Evolutionary conservation across 768 basidiomycete genomes (phyloP).

Genomic region (Termitomyces sp.): DNA sequence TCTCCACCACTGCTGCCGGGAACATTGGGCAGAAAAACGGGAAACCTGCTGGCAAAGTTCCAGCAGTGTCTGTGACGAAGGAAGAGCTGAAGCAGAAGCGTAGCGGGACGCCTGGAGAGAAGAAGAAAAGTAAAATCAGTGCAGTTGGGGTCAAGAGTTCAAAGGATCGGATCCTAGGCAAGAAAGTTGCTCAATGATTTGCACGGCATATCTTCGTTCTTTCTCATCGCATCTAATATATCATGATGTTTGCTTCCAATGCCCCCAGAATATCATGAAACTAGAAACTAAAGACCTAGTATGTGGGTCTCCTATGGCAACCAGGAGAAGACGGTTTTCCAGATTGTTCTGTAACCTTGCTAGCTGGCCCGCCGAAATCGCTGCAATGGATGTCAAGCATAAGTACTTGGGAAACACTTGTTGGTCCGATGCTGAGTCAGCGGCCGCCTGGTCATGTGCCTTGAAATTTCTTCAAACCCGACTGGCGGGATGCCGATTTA

Average conservation of each 20-base stretch:
- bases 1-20: too few species aligned
- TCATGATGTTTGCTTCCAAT: too few species aligned
- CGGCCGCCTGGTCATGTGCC: neutral
- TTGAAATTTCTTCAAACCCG: too few species aligned
- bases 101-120: constrained; percentile 36
- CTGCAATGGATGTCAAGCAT: too few species aligned
- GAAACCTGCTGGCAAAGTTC: neutral
- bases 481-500: neutral
- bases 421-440: neutral
- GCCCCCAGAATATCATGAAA: neutral
- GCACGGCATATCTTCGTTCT: neutral
- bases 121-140: constrained; percentile 49
- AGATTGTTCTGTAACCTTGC: neutral
- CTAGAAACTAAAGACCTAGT: neutral
- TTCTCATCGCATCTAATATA: neutral
- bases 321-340: neutral
- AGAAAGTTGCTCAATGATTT: constrained; percentile 36
- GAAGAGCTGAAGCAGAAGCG: constrained; percentile 54
- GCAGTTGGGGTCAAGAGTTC: constrained; percentile 43
- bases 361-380: too few species aligned
- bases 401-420: too few species aligned
- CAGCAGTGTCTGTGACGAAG: constrained; percentile 22
- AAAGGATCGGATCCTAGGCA: constrained; percentile 52
- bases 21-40: too few species aligned
- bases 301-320: neutral